A percentile compares a stretch with the other conserved stretches of the same genome.
Evolutionary conservation across 2,329 filamentous ascomycete species (phyloP).

Genomic region (Paecilomyces sp.): DNA sequence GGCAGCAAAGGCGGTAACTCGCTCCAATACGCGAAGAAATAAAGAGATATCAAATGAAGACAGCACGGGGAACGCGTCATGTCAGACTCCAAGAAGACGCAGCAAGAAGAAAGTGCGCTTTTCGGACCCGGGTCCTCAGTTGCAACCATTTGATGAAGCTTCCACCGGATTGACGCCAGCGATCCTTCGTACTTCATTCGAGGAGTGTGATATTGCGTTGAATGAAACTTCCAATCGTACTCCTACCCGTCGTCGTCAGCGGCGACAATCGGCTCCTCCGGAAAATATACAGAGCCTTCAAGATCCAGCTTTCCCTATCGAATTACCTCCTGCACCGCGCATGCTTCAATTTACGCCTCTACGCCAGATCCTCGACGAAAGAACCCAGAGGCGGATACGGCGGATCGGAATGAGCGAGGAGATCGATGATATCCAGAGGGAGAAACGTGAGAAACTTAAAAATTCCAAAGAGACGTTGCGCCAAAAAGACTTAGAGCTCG

Average conservation of each 20-base stretch:
- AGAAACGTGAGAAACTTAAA: constrained; percentile 17
- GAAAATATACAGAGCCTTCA: constrained; percentile 13
- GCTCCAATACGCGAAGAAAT: neutral
- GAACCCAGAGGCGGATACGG: constrained; percentile 36
- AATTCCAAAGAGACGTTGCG: constrained; percentile 6
- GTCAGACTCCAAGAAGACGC: constrained; percentile 22
- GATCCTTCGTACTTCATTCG: constrained; percentile 32
- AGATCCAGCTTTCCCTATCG: constrained; percentile 14
- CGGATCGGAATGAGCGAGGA: constrained; percentile 41
- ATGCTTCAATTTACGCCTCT: constrained; percentile 40
- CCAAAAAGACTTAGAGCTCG: constrained; percentile 21
- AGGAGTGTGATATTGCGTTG: constrained; percentile 14
- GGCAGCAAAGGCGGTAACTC: neutral
- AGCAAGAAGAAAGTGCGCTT: constrained; percentile 39
- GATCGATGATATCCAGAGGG: constrained; percentile 36
- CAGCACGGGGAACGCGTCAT: neutral
- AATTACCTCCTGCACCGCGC: constrained; percentile 9
- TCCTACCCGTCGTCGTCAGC: constrained; percentile 15
- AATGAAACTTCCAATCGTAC: constrained; percentile 17
- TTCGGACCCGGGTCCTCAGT: constrained; percentile 33
- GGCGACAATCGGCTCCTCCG: constrained; percentile 29
- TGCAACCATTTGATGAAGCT: constrained; percentile 10
- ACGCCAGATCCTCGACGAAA: constrained; percentile 34
- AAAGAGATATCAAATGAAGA: neutral
- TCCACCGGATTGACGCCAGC: constrained; percentile 41